Percentiles rank a stretch among this genome's conserved stretches.
Conservation (phyloP, 1,284 basidiomycete species). For the Meira miltonrushii region DNA sequence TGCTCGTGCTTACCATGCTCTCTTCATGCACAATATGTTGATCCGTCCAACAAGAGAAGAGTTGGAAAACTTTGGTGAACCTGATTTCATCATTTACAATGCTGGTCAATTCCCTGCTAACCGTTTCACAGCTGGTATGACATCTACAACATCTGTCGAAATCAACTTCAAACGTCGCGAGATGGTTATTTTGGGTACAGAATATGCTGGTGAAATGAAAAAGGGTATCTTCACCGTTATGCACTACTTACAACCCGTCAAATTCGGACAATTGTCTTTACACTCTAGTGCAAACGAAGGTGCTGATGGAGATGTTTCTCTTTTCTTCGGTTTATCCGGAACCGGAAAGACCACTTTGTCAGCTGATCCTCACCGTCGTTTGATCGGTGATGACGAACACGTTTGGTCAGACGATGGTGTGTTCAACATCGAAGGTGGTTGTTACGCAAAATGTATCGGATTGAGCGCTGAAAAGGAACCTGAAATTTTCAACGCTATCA, state of each 20-base stretch:
- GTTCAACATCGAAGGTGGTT: constrained; percentile 99
- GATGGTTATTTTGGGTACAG: constrained; percentile 99
- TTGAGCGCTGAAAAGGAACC: constrained; percentile 92
- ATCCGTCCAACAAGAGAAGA: constrained; percentile 95
- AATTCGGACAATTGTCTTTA: constrained; percentile 93
- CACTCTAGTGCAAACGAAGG: constrained; percentile 99
- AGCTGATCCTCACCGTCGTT: constrained; percentile 44
- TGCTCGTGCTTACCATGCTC: constrained; percentile 94
- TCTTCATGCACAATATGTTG: constrained; percentile 94
- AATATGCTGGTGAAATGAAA: constrained; percentile 99
- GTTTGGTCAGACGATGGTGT: constrained; percentile 63
- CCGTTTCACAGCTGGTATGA: constrained; percentile 99
- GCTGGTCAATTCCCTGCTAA: constrained; percentile 99
- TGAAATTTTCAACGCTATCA: constrained; percentile 93
- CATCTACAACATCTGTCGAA: constrained; percentile 95
- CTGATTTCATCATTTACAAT: constrained; percentile 99
- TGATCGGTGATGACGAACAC: constrained; percentile 53
- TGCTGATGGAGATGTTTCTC: constrained; percentile 82
- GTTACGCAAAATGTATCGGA: constrained; percentile 98
- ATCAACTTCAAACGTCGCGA: constrained; percentile 99
- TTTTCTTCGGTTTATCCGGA: constrained; percentile 98
- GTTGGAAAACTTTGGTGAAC: constrained; percentile 90
- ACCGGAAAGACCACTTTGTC: constrained; percentile 77
- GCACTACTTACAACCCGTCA: constrained; percentile 99
- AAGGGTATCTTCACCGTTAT: constrained; percentile 99